phyloP scores from a whole-genome alignment of 2,329 filamentous ascomycete species.

The Diaporthe vexans region DNA sequence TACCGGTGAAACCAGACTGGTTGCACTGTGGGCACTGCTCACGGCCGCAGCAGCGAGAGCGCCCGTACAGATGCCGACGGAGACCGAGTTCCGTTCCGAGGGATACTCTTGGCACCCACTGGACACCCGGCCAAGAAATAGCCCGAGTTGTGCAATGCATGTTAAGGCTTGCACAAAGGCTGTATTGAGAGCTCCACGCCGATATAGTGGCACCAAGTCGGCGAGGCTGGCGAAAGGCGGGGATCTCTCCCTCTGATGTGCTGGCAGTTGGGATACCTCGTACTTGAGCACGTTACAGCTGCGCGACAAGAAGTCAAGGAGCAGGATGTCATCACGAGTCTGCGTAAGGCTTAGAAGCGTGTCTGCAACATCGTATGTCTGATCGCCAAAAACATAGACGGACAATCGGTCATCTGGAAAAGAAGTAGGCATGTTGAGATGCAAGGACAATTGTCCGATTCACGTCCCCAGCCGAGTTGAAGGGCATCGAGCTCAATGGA shows the following conservation, averaged over 20 bases:
- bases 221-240: slow-evolving; percentile 43
- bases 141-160: slow-evolving; percentile 13
- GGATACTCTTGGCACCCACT: slow-evolving; percentile 7
- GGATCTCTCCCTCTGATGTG: slow-evolving; percentile 35
- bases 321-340: not conserved
- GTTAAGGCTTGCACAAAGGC: slow-evolving; percentile 33
- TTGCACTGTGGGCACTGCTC: slow-evolving; percentile 72
- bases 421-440: slow-evolving; percentile 5
- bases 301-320: slow-evolving; percentile 33
- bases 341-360: slow-evolving; percentile 32
- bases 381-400: slow-evolving; percentile 44
- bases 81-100: not conserved
- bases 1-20: slow-evolving; percentile 62
- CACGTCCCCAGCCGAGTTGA: not conserved
- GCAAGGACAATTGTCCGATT: not conserved
- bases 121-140: not conserved
- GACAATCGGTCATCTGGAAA: not conserved
- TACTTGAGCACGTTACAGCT: not conserved
- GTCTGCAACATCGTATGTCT: slow-evolving; percentile 42
- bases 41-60: slow-evolving; percentile 76
- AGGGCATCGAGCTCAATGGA: not conserved
- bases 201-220: slow-evolving; percentile 42
- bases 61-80: slow-evolving; percentile 75
- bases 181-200: slow-evolving; percentile 41
- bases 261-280: slow-evolving; percentile 34